Evolutionary conservation across 345 rosid genomes (phyloP).

Genomic region (Zanthoxylum bungeanum): DNA sequence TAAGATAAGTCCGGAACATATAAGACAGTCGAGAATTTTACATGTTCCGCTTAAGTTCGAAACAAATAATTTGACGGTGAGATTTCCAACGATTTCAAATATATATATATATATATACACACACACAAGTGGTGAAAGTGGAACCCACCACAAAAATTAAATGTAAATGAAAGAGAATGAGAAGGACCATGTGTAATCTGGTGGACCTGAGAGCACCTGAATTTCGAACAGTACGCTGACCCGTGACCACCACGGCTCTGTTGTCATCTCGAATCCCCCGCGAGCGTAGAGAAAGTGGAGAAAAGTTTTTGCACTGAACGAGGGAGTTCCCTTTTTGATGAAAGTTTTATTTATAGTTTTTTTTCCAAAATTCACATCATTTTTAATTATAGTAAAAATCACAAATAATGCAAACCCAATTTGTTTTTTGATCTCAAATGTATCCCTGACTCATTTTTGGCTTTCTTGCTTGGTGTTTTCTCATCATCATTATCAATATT

Average conservation of each 20-base stretch:
- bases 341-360: slow-evolving; percentile 12
- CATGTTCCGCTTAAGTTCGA: no score
- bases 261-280: slow-evolving; percentile 42
- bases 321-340: slow-evolving; percentile 32
- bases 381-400: slow-evolving; percentile 1
- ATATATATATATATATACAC: no score
- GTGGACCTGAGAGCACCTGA: slow-evolving; percentile 29
- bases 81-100: no score
- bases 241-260: slow-evolving; percentile 29
- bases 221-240: slow-evolving; percentile 17
- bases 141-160: not conserved
- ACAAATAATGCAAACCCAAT: not conserved
- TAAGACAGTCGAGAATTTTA: no score
- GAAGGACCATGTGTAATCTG: slow-evolving; percentile 21
- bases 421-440: slow-evolving; percentile 29
- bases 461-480: not conserved
- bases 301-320: slow-evolving; percentile 27
- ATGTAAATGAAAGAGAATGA: slow-evolving; percentile 18
- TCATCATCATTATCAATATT: slow-evolving; percentile 12
- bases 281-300: slow-evolving; percentile 32
- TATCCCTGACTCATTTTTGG: slow-evolving; percentile 23
- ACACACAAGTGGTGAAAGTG: no score
- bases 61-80: no score
- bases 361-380: slow-evolving; percentile 8
- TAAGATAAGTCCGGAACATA: no score